These are phyloP conservation scores for Colletotrichum melonis DNA, from an alignment of 2,329 filamentous ascomycete genomes.

Conservation along the genomic window DNA sequence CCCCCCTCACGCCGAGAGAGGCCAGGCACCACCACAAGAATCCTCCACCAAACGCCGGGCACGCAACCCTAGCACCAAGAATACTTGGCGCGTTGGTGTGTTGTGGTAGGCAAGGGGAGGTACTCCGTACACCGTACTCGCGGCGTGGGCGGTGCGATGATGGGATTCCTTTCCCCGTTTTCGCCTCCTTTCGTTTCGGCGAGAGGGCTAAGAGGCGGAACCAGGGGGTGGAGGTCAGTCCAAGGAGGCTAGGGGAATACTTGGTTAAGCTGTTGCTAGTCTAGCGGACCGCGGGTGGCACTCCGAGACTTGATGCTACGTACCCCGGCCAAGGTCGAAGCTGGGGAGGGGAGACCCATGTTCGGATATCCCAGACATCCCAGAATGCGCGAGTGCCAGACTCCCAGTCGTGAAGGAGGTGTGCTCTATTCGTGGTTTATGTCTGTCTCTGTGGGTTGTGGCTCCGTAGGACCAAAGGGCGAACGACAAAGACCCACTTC, in stretches of 20 bases:
- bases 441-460: no score
- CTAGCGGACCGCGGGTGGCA: slow-evolving; percentile 30
- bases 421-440: no score
- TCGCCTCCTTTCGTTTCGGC: background rate
- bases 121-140: background rate
- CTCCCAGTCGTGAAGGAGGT: no score
- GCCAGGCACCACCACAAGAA: slow-evolving; percentile 13
- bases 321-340: background rate
- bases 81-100: background rate
- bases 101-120: background rate
- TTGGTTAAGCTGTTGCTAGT: background rate
- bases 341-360: slow-evolving; percentile 4
- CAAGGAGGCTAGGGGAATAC: background rate
- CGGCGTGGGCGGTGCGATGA: background rate
- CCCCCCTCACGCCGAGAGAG: slow-evolving; percentile 20
- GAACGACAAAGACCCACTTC: slow-evolving; percentile 18
- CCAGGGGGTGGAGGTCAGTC: background rate
- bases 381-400: background rate
- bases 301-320: slow-evolving; percentile 27
- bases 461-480: slow-evolving; percentile 8
- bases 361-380: background rate
- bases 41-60: slow-evolving; percentile 28
- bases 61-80: background rate
- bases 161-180: slow-evolving; percentile 1
- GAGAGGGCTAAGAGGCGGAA: background rate